Base-by-base conservation (phyloP, 139 green algal genomes). In the Chlamydomonas incerta region DNA sequence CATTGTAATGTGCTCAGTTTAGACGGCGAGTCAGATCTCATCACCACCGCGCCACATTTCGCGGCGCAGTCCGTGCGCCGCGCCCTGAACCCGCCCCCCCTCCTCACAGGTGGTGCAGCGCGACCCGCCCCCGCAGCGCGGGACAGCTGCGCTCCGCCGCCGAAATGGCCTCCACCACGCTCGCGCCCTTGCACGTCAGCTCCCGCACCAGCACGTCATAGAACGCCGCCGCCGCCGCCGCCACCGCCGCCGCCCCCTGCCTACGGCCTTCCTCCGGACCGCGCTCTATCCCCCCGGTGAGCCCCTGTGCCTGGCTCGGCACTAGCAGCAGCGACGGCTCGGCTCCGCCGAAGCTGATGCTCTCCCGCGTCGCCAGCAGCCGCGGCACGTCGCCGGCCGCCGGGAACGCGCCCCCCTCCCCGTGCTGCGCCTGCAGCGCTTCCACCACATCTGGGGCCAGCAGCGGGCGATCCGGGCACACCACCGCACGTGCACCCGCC, bases 41-140 rank as follows among this genome's bases (percentile, higher is more conserved):
- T n/a, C n/a, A n/a, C n/a, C n/a, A n/a, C n/a, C n/a, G n/a, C n/a
- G n/a, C n/a, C n/a, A n/a, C n/a, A n/a, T n/a, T n/a, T n/a, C n/a
- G n/a, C n/a, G n/a, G n/a, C n/a, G n/a, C n/a, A n/a, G n/a, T n/a
- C n/a, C n/a, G n/a, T n/a, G n/a, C n/a, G n/a, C n/a, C n/a, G n/a
- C n/a, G n/a, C n/a, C n/a, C n/a, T n/a, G n/a, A n/a, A 29, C 20
- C 57, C 15, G 57, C 57, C 57, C 41, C 41, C 8, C 41, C 41
- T 50, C 41, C 5, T 83, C 62, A 83, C 76, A 83, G 37, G 62
- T 83, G 62, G 28, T 73, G 76, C 37, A 83, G 63, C 0, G 37
- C 28, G 0, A 83, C 41, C 26, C 29, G 41, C 10, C 76, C 62
- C 26, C 37, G 28, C 76, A 83, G 26, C 62, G 24, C 37, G 6